A percentile compares a stretch with the other conserved stretches of the same genome.
phyloP scores from a whole-genome alignment of 2,329 filamentous ascomycete genomes.

The Fonsecaea monophora region DNA sequence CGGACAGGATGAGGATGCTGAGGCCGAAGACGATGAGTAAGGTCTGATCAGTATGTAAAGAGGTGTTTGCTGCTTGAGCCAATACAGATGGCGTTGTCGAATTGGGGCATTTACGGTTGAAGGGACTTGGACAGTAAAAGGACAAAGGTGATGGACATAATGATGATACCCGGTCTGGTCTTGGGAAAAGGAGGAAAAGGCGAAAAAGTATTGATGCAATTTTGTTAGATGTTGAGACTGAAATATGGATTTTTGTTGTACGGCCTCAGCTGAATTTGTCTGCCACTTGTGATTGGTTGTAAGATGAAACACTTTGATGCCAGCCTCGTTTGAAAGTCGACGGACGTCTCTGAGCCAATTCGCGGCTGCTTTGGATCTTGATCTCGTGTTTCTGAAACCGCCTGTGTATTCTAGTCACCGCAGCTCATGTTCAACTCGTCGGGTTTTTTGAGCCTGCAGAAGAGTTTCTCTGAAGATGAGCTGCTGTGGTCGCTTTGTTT shows the following conservation, averaged over 20 bases:
- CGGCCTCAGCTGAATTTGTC: not conserved
- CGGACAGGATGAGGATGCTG: slow-evolving; percentile 24
- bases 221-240: not conserved
- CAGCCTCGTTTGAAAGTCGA: slow-evolving; percentile 4
- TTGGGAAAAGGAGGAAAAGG: slow-evolving; percentile 8
- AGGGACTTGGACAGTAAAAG: not conserved
- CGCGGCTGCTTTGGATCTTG: not conserved
- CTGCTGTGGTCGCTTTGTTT: not conserved
- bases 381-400: not conserved
- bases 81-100: not conserved
- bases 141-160: slow-evolving; percentile 27
- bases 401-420: not conserved
- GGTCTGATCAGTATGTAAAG: not conserved
- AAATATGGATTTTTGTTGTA: not conserved
- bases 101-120: not conserved
- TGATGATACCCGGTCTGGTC: slow-evolving; percentile 30
- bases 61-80: not conserved
- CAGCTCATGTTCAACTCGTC: not conserved
- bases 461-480: not conserved
- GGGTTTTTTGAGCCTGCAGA: not conserved
- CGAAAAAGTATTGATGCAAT: not conserved
- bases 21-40: slow-evolving; percentile 25
- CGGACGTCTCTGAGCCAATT: not conserved
- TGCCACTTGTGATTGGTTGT: not conserved
- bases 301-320: not conserved